Percentiles rank a stretch among this genome's conserved stretches.
Evolutionary conservation across 2,329 filamentous ascomycete species (phyloP).

Genomic region (Fusarium nelsonii): DNA sequence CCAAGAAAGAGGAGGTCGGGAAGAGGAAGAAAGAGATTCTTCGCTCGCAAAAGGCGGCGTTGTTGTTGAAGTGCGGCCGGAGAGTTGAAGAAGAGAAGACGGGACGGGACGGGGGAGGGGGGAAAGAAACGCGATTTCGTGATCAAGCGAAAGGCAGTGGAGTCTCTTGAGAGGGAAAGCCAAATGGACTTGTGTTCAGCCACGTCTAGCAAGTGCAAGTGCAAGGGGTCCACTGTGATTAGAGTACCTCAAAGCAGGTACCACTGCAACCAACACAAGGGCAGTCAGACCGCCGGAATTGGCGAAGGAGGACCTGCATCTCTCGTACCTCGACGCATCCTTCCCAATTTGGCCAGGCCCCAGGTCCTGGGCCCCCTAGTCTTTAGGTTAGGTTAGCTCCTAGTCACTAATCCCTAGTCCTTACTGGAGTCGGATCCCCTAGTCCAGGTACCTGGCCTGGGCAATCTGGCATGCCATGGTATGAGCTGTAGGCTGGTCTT

Average conservation of each 20-base stretch:
- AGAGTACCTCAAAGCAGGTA: constrained; percentile 34
- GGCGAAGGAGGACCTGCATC: constrained; percentile 37
- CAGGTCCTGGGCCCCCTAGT: constrained; percentile 20
- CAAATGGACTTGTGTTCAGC: constrained; percentile 47
- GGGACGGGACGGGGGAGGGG: constrained; percentile 44
- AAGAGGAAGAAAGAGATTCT: constrained; percentile 45
- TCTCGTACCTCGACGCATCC: constrained; percentile 38
- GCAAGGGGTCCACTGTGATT: constrained; percentile 43
- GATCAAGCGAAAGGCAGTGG: constrained; percentile 42
- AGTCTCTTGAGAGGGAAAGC: constrained; percentile 41
- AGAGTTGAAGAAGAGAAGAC: constrained; percentile 46
- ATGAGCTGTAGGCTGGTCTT: constrained; percentile 6
- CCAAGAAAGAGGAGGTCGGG: constrained; percentile 55
- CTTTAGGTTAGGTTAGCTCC: constrained; percentile 21
- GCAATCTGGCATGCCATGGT: constrained; percentile 15
- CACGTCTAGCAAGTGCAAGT: constrained; percentile 38
- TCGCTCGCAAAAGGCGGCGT: constrained; percentile 48
- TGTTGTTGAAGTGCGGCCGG: constrained; percentile 40
- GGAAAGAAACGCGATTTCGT: constrained; percentile 47
- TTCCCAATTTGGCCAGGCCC: constrained; percentile 34
- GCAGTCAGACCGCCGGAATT: constrained; percentile 34
- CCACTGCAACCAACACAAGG: constrained; percentile 34
- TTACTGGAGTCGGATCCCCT: constrained; percentile 1
- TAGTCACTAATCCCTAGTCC: constrained; percentile 25
- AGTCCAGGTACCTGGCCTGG: constrained; percentile 29